Percentiles rank a stretch among this genome's conserved stretches.
phyloP scores from a whole-genome alignment of 2,329 filamentous ascomycete species.

The Tetracladium maxilliforme region DNA sequence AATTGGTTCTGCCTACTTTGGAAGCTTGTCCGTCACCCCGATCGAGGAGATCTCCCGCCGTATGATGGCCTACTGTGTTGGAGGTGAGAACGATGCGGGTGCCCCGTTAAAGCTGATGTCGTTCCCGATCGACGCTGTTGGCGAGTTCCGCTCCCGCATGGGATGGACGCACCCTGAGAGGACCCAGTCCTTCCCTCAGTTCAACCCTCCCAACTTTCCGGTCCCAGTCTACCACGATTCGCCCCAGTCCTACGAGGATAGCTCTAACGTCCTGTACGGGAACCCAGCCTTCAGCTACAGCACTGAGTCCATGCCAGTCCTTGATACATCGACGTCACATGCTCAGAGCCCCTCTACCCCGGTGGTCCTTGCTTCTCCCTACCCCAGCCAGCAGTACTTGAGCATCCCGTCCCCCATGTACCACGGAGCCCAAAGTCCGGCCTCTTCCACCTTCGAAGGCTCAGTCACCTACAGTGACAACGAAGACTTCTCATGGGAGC shows the following conservation, averaged over 20 bases:
- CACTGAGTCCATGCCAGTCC: constrained; percentile 42
- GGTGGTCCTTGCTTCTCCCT: constrained; percentile 30
- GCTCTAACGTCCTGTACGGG: too few relatives aligned
- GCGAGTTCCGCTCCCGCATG: constrained; percentile 54
- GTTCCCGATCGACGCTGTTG: constrained; percentile 54
- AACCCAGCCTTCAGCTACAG: constrained; percentile 50
- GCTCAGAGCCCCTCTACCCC: constrained; percentile 32
- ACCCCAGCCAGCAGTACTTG: constrained; percentile 42
- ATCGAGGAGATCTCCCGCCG: constrained; percentile 77
- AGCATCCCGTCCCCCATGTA: constrained; percentile 46
- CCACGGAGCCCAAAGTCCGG: too few relatives aligned
- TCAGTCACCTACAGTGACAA: constrained; percentile 48
- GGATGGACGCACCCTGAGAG: constrained; percentile 47
- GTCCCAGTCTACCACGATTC: too few relatives aligned
- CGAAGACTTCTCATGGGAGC: too few relatives aligned
- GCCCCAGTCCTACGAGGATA: too few relatives aligned
- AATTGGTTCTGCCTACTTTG: constrained; percentile 79
- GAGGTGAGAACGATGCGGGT: constrained; percentile 39
- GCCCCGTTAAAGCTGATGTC: constrained; percentile 56
- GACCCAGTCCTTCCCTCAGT: constrained; percentile 44
- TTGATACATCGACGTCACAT: too few relatives aligned
- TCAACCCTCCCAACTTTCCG: too few relatives aligned
- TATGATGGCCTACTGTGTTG: constrained; percentile 52
- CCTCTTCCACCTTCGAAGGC: constrained; percentile 45
- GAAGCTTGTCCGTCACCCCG: constrained; percentile 62